Conservation (phyloP, 2,329 filamentous ascomycete genomes). For the Aspergillus brasiliensis region DNA sequence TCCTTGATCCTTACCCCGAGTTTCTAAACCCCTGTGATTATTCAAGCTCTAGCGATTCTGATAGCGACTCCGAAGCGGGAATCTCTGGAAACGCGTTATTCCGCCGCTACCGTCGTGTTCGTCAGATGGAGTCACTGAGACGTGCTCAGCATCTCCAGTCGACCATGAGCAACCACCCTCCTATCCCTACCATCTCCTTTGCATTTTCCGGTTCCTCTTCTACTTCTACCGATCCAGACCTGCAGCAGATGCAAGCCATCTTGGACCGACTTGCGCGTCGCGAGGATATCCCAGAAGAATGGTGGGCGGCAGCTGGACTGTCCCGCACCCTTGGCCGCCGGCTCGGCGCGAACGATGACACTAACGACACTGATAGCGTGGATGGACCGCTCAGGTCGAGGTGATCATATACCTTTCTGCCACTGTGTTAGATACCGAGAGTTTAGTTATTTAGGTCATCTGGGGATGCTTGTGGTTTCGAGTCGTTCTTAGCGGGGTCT, state of each 20-base stretch:
- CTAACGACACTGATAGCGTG: conserved; percentile 21
- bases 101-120: conserved; percentile 22
- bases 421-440: conserved; percentile 17
- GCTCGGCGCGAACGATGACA: conserved; percentile 28
- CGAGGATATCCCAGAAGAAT: conserved; percentile 78
- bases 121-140: conserved; percentile 23
- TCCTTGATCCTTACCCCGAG: conserved; percentile 38
- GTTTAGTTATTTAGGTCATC: background rate
- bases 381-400: conserved; percentile 19
- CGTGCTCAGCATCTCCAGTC: conserved; percentile 31
- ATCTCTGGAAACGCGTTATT: conserved; percentile 22
- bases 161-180: conserved; percentile 37
- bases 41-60: conserved; percentile 37
- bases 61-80: conserved; percentile 36
- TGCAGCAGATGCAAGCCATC: conserved; percentile 71
- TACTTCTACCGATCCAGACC: conserved; percentile 35
- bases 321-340: conserved; percentile 54
- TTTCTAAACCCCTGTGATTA: conserved; percentile 42
- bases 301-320: conserved; percentile 74
- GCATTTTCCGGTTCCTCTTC: conserved; percentile 31
- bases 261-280: conserved; percentile 69
- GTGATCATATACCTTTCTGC: conserved; percentile 14
- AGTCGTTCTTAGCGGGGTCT: background rate
- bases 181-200: conserved; percentile 36
- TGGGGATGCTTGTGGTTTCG: too few relatives aligned